These are phyloP conservation scores for Sporothrix mexicana DNA, from an alignment of 2,329 filamentous ascomycete genomes.

Conservation along the genomic window DNA sequence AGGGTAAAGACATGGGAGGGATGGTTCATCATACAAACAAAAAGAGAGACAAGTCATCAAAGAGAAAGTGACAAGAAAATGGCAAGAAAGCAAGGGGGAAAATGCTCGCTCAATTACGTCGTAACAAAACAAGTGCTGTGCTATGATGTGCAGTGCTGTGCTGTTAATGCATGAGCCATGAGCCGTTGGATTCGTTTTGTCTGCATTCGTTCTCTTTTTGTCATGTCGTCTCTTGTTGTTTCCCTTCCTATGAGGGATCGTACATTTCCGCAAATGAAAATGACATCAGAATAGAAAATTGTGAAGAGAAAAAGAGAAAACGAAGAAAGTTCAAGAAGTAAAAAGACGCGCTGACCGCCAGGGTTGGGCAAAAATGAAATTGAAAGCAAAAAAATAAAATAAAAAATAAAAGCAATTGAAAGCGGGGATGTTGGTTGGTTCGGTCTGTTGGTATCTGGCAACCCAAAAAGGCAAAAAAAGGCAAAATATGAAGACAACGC, in stretches of 20 bases:
- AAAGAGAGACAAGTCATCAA: neutral
- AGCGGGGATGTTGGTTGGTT: neutral
- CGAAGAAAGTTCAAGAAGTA: neutral
- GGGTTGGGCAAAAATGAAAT: conserved; percentile 10
- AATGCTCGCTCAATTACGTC: neutral
- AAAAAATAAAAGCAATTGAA: neutral
- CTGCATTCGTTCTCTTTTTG: neutral
- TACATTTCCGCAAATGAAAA: neutral
- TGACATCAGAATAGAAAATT: neutral
- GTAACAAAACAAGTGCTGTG: neutral
- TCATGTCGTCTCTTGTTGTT: neutral
- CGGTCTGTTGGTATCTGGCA: conserved; percentile 24
- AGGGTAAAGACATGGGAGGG: neutral
- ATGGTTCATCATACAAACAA: neutral
- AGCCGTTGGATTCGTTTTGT: conserved; percentile 15
- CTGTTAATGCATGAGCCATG: neutral
- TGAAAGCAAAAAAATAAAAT: neutral
- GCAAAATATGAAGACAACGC: conserved; percentile 29
- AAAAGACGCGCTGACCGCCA: conserved; percentile 10
- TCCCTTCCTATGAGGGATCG: neutral
- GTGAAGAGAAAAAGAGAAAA: neutral
- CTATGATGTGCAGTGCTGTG: neutral
- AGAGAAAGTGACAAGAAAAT: neutral
- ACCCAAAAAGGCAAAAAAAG: conserved; percentile 42
- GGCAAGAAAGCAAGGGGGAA: neutral